Percentiles rank a stretch among this genome's conserved stretches.
Evolutionary conservation across 805 yeast genomes (phyloP).

Genomic region (Spathaspora gorwiae): DNA sequence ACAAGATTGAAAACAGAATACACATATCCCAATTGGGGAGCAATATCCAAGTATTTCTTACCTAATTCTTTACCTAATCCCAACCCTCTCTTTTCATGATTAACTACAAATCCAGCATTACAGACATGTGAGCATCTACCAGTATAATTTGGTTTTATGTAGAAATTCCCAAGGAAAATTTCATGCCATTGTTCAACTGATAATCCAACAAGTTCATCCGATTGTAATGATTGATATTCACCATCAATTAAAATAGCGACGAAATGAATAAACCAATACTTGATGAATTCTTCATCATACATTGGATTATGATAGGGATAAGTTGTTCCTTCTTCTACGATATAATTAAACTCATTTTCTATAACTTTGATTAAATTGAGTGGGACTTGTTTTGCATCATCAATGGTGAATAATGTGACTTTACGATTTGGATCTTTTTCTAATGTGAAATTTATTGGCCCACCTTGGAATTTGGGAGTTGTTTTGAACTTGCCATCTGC

Average conservation of each 20-base stretch:
- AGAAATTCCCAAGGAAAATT: conserved; percentile 65
- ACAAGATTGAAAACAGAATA: conserved; percentile 87
- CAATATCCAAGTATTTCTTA: conserved; percentile 59
- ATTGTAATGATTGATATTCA: conserved; percentile 12
- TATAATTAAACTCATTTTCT: conserved; percentile 52
- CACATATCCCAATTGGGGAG: conserved; percentile 72
- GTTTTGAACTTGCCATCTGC: conserved; percentile 23
- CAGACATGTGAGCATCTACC: conserved; percentile 86
- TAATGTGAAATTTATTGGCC: conserved; percentile 32
- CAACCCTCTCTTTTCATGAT: conserved; percentile 52
- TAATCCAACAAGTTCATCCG: conserved; percentile 27
- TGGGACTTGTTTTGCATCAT: conserved; percentile 47
- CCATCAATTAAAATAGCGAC: conserved; percentile 56
- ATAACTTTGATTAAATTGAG: conserved; percentile 42
- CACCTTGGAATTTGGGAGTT: conserved; percentile 29
- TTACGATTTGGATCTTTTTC: conserved; percentile 34
- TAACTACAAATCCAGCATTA: conserved; percentile 82
- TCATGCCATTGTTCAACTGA: conserved; percentile 41
- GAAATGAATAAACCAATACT: conserved; percentile 66
- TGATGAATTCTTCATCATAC: conserved; percentile 46
- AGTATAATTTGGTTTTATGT: conserved; percentile 79
- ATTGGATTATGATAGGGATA: conserved; percentile 56
- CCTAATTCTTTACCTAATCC: conserved; percentile 74
- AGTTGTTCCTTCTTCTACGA: conserved; percentile 69
- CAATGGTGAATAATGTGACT: conserved; percentile 63